Percentiles rank a stretch among this genome's conserved stretches.
phyloP scores from a whole-genome alignment of 2,329 filamentous ascomycete genomes.

The Colletotrichum australisinense region DNA sequence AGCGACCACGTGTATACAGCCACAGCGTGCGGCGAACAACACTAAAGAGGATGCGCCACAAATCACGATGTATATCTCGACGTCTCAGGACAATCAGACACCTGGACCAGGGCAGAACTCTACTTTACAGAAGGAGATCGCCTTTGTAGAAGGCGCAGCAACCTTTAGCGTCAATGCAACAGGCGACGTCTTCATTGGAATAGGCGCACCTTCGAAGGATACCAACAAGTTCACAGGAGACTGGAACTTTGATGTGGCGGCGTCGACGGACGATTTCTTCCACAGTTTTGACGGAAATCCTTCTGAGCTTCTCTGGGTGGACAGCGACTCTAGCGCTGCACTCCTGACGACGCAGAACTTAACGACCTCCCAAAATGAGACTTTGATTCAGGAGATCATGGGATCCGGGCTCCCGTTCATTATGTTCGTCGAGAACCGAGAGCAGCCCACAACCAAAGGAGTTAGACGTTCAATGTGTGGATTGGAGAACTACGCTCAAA shows the following conservation, averaged over 20 bases:
- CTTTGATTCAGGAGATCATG: conserved; percentile 66
- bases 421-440: conserved; percentile 78
- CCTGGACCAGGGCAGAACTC: conserved; percentile 71
- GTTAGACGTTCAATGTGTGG: conserved; percentile 87
- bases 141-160: conserved; percentile 77
- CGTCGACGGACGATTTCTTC: conserved; percentile 83
- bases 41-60: conserved; percentile 70
- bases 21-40: conserved; percentile 62
- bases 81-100: conserved; percentile 68
- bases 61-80: conserved; percentile 82
- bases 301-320: conserved; percentile 79
- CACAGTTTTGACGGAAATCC: conserved; percentile 69
- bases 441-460: conserved; percentile 72
- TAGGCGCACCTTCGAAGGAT: conserved; percentile 76
- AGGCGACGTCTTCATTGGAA: conserved; percentile 79
- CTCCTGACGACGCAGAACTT: conserved; percentile 83
- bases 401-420: conserved; percentile 71
- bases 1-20: conserved; percentile 87
- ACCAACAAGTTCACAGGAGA: conserved; percentile 67
- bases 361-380: conserved; percentile 64
- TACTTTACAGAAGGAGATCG: conserved; percentile 55
- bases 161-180: conserved; percentile 71
- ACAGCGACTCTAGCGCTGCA: conserved; percentile 83
- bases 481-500: conserved; percentile 73
- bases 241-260: conserved; percentile 86